Percentiles rank a stretch among this genome's conserved stretches.
These are phyloP conservation scores for Xylaria arbuscula DNA, from an alignment of 2,329 filamentous ascomycete genomes.

Conservation along the genomic window DNA sequence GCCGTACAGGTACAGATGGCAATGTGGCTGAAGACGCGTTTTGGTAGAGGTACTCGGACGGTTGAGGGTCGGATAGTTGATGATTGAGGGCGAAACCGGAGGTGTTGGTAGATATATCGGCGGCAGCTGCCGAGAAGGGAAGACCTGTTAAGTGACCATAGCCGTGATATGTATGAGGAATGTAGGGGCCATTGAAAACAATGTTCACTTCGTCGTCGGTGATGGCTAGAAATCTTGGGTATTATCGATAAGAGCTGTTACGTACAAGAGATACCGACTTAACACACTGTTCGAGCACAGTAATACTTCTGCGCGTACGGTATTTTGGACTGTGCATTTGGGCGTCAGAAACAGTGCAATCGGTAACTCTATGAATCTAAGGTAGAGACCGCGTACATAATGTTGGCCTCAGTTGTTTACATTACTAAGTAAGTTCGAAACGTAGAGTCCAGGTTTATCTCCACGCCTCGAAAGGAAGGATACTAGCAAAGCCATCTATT, in stretches of 20 bases:
- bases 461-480: neutral
- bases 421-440: neutral
- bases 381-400: too few relatives aligned
- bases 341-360: too few relatives aligned
- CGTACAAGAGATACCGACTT: too few relatives aligned
- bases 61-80: neutral
- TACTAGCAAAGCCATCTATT: neutral
- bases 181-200: neutral
- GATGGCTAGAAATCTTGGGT: neutral
- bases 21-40: neutral
- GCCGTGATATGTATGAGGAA: neutral
- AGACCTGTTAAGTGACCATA: neutral
- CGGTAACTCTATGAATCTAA: too few relatives aligned
- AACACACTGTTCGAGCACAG: neutral
- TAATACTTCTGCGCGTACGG: neutral
- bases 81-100: neutral
- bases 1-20: neutral
- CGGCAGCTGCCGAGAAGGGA: neutral
- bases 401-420: neutral
- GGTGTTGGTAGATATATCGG: neutral
- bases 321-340: neutral
- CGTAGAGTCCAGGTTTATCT: neutral
- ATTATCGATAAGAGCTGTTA: neutral
- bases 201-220: neutral
- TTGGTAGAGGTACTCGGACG: neutral